A percentile compares a stretch with the other conserved stretches of the same genome.
These are phyloP conservation scores for Solanum raphanifolium DNA, from an alignment of 257 asterid genomes.

Conservation along the genomic window DNA sequence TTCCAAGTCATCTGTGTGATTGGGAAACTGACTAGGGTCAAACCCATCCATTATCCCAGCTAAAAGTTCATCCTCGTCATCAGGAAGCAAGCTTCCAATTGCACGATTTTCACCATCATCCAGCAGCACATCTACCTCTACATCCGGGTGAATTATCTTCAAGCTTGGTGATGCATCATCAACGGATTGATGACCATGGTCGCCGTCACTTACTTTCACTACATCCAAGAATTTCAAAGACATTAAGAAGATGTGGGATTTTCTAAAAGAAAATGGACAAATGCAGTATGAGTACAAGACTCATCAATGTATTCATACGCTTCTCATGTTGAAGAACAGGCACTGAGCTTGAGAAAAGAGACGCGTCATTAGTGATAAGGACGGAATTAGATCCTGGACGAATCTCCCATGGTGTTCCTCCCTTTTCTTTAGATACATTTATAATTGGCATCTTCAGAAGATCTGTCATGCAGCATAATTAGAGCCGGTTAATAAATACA, in stretches of 20 bases:
- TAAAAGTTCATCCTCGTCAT: constrained; percentile 63
- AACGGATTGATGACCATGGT: constrained; percentile 11
- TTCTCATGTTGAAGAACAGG: constrained; percentile 41
- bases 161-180: constrained; percentile 21
- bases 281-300: neutral
- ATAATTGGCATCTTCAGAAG: constrained; percentile 5
- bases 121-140: constrained; percentile 16
- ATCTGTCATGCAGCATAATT: constrained; percentile 2
- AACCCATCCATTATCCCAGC: constrained; percentile 41
- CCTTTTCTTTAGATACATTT: constrained; percentile 24
- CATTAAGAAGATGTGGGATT: neutral
- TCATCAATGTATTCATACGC: constrained; percentile 21
- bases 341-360: constrained; percentile 50
- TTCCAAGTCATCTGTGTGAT: constrained; percentile 34
- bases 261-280: neutral
- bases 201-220: constrained; percentile 23
- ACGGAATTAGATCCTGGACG: constrained; percentile 18
- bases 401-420: constrained; percentile 23
- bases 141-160: constrained; percentile 17
- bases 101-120: constrained; percentile 22
- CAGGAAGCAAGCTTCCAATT: constrained; percentile 48
- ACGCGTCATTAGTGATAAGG: constrained; percentile 31
- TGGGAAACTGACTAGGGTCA: constrained; percentile 26
- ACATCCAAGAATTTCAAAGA: neutral
- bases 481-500: neutral